Evolutionary conservation across 2,329 filamentous ascomycete genomes (phyloP), one percentile per base, ranked within the genome.

Genomic region (Neoascochyta sp.): DNA sequence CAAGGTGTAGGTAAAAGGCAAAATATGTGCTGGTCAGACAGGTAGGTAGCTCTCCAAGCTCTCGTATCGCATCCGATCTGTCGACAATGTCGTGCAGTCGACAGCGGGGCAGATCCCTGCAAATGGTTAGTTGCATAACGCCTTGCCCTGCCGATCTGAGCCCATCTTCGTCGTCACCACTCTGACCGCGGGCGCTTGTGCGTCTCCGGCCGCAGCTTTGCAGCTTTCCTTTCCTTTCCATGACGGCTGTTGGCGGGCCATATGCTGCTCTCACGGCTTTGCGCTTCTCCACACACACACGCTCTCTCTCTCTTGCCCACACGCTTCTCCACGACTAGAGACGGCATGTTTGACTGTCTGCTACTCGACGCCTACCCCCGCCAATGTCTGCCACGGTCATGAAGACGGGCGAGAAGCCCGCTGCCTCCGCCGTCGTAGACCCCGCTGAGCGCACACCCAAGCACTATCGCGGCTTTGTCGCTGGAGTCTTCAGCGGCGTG

Each of bases 381-480:
- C 50, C 41, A 41, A 63, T 63, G 60, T 57, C 59, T 44, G 49
- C 53, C 24, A 47, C 56, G 28, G 57, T 52, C 43, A 39, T 60
- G 51, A 61, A 54, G 37, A 45, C 45, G 15, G 39, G 41, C 37
- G 45, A 47, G 36, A 40, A 52, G 41, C 46, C 55, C 10, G 41
- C 44, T 16, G 39, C 44, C 9, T 43, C 56, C 17, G 50, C 45
- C 21, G 43, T 55, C 10, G 43, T 52, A 17, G 52, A 51, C 25
- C 41, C 48, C 9, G 36, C 52, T 6, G 57, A 57, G 27, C 54
- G 48, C 49, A 34, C 43, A 47, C 16, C 50, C 47, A 10, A 75
- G 47, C 82, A 85, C 59, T 96, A 95, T 71, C 89, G 86, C 54
- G 92, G 90, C n/a, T 98, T 96, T 60, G 86, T 95, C 16, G 92